Base-by-base conservation (phyloP, 202 grass and related monocot species). In the Carex arenaria region DNA sequence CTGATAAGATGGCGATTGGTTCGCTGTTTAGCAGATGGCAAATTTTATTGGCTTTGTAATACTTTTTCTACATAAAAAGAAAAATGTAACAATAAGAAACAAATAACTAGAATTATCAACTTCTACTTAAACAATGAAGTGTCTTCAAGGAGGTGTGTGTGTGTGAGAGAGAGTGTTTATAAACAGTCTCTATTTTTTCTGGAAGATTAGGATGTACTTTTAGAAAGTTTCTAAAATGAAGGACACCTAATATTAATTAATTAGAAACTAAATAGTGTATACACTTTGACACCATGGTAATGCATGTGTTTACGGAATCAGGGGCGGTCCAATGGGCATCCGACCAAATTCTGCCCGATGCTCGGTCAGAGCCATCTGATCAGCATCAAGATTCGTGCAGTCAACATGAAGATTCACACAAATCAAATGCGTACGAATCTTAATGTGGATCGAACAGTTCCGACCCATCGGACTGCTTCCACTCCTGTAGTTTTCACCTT, bases 21-120 rank as follows among this genome's bases (percentile, higher is more conserved):
- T n/a, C n/a, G n/a, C n/a, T n/a, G 1, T 67, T 84, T 13, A 92
- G 36, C 64, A 84, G 22, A 49, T 87, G 51, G 79, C 87, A 89
- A 55, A 90, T 82, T 59, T 89, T 53, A 23, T 86, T 75, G 5
- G 90, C 93, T 9, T 87, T 86, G 23, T 67, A 59, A 82, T 86
- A 93, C 15, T 95, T 75, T 86, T 85, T 89, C 88, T 95, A 40
- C 59, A 69, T 4, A 14, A 15, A 62, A 23, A 28, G 20, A 9
- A 51, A 51, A 51, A 3, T 0, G 57, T 40, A 13, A 45, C 32
- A 85, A 28, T 61, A 0, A 1, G 2, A 60, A 5, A 4, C 7
- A 55, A 22, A 20, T 76, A 11, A 80, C 9, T n/a, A 0, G 45
- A n/a, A 53, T 56, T 32, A 11, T 67, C 30, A 51, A 12, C n/a